phyloP scores from a whole-genome alignment of 371 early-diverging fungal genomes.

The Saksenaea oblongispora region DNA sequence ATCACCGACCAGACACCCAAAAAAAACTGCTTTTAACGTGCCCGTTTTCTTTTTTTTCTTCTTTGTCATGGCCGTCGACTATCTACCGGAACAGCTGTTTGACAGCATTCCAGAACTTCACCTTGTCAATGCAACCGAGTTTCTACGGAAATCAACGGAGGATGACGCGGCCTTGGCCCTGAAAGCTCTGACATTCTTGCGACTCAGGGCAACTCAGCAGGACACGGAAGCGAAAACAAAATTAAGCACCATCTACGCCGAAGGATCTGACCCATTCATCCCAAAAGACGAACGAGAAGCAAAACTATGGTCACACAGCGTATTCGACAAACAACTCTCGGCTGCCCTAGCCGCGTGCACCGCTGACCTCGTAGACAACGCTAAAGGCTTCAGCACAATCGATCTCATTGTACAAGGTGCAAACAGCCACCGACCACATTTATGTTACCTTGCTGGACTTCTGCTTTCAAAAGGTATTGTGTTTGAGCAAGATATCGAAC shows the following conservation, averaged over 20 bases:
- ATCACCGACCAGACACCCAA: neutral
- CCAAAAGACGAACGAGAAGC: conserved; percentile 25
- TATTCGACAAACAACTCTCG: conserved; percentile 44
- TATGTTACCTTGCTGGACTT: conserved; percentile 38
- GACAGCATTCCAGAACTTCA: conserved; percentile 10
- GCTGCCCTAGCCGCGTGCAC: conserved; percentile 25
- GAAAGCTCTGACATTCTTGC: conserved; percentile 33
- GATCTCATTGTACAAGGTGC: conserved; percentile 14
- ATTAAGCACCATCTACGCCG: conserved; percentile 33
- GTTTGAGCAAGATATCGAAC: conserved; percentile 19
- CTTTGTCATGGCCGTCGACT: conserved; percentile 9
- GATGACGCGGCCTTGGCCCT: conserved; percentile 18
- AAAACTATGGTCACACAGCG: conserved; percentile 43
- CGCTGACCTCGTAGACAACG: conserved; percentile 9
- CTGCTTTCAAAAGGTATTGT: conserved; percentile 41
- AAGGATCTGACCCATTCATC: conserved; percentile 4
- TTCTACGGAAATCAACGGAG: conserved; percentile 23
- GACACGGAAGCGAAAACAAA: conserved; percentile 49
- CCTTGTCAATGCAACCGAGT: conserved; percentile 13
- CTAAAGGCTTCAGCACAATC: conserved; percentile 8
- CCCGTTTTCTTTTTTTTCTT: neutral
- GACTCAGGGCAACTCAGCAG: conserved; percentile 26
- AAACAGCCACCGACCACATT: neutral
- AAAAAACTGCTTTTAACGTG: neutral
- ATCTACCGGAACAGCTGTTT: neutral